Percentiles rank a stretch among this genome's conserved stretches.
phyloP scores from a whole-genome alignment of 352 stramenopile species.

The Globisporangium megalacanthum region DNA sequence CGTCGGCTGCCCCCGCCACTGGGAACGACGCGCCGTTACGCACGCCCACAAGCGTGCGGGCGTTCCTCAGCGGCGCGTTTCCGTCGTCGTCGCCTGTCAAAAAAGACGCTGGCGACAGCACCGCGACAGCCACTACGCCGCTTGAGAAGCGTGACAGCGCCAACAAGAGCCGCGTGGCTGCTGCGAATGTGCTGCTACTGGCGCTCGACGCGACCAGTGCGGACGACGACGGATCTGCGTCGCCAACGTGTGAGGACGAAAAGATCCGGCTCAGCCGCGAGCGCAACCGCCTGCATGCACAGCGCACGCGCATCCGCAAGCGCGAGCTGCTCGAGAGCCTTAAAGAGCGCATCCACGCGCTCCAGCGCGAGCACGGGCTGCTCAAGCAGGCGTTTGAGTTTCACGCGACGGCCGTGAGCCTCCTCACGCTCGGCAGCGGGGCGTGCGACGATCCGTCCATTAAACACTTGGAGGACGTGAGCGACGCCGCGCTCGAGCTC shows the following conservation, averaged over 20 bases:
- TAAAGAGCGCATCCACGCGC: slow-evolving; percentile 57
- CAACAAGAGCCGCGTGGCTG: slow-evolving; percentile 17
- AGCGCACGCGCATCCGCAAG: slow-evolving; percentile 72
- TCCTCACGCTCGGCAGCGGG: slow-evolving; percentile 39
- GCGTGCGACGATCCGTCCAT: slow-evolving; percentile 34
- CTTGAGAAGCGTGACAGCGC: slow-evolving; percentile 9
- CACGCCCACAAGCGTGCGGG: slow-evolving; percentile 47
- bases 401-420: slow-evolving; percentile 60
- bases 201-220: neutral
- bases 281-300: slow-evolving; percentile 68
- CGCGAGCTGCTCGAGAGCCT: slow-evolving; percentile 69
- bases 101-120: slow-evolving; percentile 24
- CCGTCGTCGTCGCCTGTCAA: slow-evolving; percentile 58
- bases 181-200: slow-evolving; percentile 26
- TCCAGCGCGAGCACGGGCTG: slow-evolving; percentile 55
- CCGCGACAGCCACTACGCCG: neutral
- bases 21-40: slow-evolving; percentile 39
- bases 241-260: slow-evolving; percentile 37
- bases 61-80: slow-evolving; percentile 26
- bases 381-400: slow-evolving; percentile 76
- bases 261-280: slow-evolving; percentile 71
- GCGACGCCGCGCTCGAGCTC: slow-evolving; percentile 32
- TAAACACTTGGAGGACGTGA: slow-evolving; percentile 47
- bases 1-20: slow-evolving; percentile 16
- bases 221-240: slow-evolving; percentile 7